A percentile compares a stretch with the other conserved stretches of the same genome.
Evolutionary conservation across 805 yeast genomes (phyloP).

Genomic region (Cyberlindnera misumaiensis): DNA sequence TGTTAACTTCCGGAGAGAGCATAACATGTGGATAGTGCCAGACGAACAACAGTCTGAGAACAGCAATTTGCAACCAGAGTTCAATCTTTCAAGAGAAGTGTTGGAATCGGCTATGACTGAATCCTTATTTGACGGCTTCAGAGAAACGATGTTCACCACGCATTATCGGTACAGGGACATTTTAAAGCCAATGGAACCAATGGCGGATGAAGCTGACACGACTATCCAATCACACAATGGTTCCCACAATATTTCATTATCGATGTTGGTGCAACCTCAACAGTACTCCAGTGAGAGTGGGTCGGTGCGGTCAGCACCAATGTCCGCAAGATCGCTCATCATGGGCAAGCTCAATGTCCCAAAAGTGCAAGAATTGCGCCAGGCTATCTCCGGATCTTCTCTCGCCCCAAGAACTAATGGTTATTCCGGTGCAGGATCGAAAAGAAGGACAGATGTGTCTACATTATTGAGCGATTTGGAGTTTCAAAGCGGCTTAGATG

Average conservation of each 20-base stretch:
- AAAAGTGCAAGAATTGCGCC: slow-evolving; percentile 21
- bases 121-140: slow-evolving; percentile 6
- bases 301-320: slow-evolving; percentile 23
- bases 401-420: no score
- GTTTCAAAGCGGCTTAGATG: slow-evolving; percentile 15
- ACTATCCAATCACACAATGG: slow-evolving; percentile 5
- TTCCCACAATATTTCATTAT: slow-evolving; percentile 14
- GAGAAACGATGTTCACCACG: slow-evolving; percentile 13
- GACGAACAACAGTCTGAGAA: slow-evolving; percentile 9
- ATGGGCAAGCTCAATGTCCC: slow-evolving; percentile 19
- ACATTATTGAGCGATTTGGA: slow-evolving; percentile 19
- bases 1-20: slow-evolving; percentile 17
- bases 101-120: slow-evolving; percentile 5
- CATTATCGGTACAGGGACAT: slow-evolving; percentile 18
- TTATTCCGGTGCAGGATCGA: slow-evolving; percentile 3
- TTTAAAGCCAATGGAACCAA: background rate
- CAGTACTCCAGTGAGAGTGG: slow-evolving; percentile 10
- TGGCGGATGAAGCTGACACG: background rate
- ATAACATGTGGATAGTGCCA: slow-evolving; percentile 14
- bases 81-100: slow-evolving; percentile 8
- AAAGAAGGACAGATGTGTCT: slow-evolving; percentile 14
- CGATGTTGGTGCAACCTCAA: slow-evolving; percentile 14
- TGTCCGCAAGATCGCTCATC: slow-evolving; percentile 21
- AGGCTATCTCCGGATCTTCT: slow-evolving; percentile 18
- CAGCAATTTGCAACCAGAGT: slow-evolving; percentile 4